These are phyloP conservation scores for Exophiala oligosperma DNA, from an alignment of 2,329 filamentous ascomycete species.

Conservation along the genomic window DNA sequence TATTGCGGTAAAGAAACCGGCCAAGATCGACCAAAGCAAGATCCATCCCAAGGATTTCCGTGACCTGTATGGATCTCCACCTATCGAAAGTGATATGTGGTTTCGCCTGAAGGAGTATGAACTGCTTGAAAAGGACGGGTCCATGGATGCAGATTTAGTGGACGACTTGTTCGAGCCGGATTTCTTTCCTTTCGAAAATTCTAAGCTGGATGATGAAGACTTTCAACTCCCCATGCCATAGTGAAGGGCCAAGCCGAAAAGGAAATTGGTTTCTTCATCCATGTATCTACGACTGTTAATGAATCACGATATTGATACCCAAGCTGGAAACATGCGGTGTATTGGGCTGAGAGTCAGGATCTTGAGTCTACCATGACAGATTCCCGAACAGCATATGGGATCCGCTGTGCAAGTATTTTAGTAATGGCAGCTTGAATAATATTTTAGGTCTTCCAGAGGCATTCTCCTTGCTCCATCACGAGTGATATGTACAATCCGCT, in stretches of 20 bases:
- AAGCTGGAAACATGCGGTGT: background rate
- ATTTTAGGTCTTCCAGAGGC: background rate
- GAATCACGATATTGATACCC: slow-evolving; percentile 25
- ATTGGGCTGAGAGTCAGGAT: background rate
- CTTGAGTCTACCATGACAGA: background rate
- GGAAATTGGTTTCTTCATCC: background rate
- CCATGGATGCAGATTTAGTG: slow-evolving; percentile 31
- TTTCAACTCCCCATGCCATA: slow-evolving; percentile 28
- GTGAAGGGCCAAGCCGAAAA: background rate
- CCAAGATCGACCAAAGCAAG: slow-evolving; percentile 28
- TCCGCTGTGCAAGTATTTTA: background rate
- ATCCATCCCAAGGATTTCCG: slow-evolving; percentile 45
- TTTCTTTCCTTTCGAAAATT: slow-evolving; percentile 29
- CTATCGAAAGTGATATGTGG: slow-evolving; percentile 47
- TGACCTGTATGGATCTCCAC: slow-evolving; percentile 43
- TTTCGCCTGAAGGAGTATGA: slow-evolving; percentile 40
- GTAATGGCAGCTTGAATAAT: background rate
- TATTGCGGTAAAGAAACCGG: slow-evolving; percentile 26
- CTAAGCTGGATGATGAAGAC: slow-evolving; percentile 28
- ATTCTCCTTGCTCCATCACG: background rate
- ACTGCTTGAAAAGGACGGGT: slow-evolving; percentile 37
- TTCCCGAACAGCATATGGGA: background rate
- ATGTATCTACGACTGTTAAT: slow-evolving; percentile 10
- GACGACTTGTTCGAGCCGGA: slow-evolving; percentile 26
- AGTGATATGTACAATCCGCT: background rate